phyloP scores from a whole-genome alignment of 1,139 yeast genomes.

The Suhomyces panamericanus region DNA sequence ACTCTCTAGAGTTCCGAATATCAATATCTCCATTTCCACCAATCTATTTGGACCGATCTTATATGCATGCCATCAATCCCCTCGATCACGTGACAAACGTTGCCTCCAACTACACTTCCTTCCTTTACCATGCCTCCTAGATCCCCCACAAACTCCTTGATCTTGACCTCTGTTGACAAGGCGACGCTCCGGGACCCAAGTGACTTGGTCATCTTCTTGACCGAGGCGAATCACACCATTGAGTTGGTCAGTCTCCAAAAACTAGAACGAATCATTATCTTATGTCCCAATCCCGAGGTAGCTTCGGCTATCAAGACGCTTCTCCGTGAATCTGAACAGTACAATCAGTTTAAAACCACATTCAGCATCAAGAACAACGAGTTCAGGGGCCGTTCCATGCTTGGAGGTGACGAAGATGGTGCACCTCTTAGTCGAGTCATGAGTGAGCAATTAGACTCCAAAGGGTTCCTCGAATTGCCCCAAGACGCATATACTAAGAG shows the following conservation, averaged over 20 bases:
- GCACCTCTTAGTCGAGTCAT: background rate
- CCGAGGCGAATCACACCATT: slow-evolving; percentile 24
- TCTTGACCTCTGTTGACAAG: slow-evolving; percentile 33
- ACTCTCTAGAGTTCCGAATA: no score
- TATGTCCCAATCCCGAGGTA: slow-evolving; percentile 29
- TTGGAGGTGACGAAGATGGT: background rate
- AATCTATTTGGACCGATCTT: no score
- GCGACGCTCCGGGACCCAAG: slow-evolving; percentile 28
- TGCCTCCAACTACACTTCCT: background rate
- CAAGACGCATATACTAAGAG: slow-evolving; percentile 41
- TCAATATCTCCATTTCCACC: no score
- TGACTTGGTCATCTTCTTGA: slow-evolving; percentile 26
- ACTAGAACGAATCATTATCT: slow-evolving; percentile 37
- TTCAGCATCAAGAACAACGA: slow-evolving; percentile 40
- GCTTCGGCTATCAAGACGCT: slow-evolving; percentile 24
- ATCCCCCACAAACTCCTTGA: slow-evolving; percentile 42
- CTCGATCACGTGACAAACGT: background rate
- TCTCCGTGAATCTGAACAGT: slow-evolving; percentile 20
- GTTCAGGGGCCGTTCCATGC: slow-evolving; percentile 12
- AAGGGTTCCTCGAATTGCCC: slow-evolving; percentile 44
- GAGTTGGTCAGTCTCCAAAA: slow-evolving; percentile 40
- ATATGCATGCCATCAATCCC: no score
- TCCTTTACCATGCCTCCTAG: slow-evolving; percentile 3
- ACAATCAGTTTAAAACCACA: slow-evolving; percentile 23
- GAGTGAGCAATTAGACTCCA: background rate